Percentiles rank a stretch among this genome's conserved stretches.
phyloP scores from a whole-genome alignment of 2,329 filamentous ascomycete genomes.

The Cladorrhinum sp. region DNA sequence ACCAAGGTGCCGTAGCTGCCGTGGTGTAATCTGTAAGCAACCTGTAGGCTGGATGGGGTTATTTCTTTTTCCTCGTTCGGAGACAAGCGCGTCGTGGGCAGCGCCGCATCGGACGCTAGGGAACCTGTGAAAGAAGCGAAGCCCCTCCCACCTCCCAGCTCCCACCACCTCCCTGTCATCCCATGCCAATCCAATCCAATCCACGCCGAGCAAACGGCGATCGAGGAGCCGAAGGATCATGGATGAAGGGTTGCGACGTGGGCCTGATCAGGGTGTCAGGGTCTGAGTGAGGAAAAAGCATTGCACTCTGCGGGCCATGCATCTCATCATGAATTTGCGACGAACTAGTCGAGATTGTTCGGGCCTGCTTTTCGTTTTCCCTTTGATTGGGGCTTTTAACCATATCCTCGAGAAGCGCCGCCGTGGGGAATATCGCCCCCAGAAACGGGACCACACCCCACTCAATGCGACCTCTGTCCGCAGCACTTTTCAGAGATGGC shows the following conservation, averaged over 20 bases:
- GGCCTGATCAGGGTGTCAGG: not conserved
- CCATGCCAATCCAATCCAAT: not conserved
- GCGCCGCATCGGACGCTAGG: conserved; percentile 10
- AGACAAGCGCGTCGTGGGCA: conserved; percentile 14
- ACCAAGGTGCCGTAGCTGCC: no score
- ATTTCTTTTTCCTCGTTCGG: not conserved
- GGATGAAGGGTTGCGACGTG: not conserved
- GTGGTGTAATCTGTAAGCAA: no score
- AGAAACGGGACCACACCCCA: conserved; percentile 20
- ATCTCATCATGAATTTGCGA: conserved; percentile 22
- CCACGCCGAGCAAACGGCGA: not conserved
- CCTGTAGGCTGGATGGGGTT: no score
- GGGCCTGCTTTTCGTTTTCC: conserved; percentile 24
- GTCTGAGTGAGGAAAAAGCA: not conserved
- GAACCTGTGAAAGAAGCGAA: conserved; percentile 5
- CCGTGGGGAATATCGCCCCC: conserved; percentile 15
- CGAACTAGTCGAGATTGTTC: conserved; percentile 24
- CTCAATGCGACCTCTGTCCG: conserved; percentile 14
- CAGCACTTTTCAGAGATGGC: conserved; percentile 10
- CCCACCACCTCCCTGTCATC: not conserved
- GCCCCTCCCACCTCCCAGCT: not conserved
- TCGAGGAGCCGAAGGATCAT: conserved; percentile 4
- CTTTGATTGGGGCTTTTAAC: conserved; percentile 28
- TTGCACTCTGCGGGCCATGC: conserved; percentile 9
- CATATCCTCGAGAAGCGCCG: conserved; percentile 26